phyloP scores from a whole-genome alignment of 2,329 filamentous ascomycete species.

The Hawksworthiomyces lignivorus region DNA sequence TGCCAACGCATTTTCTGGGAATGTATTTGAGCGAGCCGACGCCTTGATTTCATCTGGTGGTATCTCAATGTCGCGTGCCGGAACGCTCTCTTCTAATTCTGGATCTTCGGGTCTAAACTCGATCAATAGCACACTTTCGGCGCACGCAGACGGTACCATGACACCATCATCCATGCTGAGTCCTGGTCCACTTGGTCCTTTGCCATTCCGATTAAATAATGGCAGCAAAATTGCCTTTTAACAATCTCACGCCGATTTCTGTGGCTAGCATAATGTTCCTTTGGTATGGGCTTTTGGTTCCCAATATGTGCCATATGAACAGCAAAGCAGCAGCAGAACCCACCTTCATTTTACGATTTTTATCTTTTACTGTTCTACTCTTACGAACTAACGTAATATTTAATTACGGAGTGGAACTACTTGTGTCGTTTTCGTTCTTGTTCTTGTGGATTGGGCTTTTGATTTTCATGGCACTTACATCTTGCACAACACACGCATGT shows the following conservation, averaged over 20 bases:
- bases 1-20: constrained; percentile 44
- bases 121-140: constrained; percentile 18
- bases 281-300: too few relatives aligned
- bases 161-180: constrained; percentile 24
- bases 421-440: not conserved
- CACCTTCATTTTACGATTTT: not conserved
- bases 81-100: constrained; percentile 53
- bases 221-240: constrained; percentile 23
- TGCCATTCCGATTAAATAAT: constrained; percentile 23
- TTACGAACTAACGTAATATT: too few relatives aligned
- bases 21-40: constrained; percentile 55
- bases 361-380: too few relatives aligned
- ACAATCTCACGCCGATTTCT: too few relatives aligned
- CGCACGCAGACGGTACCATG: constrained; percentile 20
- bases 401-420: too few relatives aligned
- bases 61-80: constrained; percentile 46
- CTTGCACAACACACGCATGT: not conserved
- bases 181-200: constrained; percentile 17
- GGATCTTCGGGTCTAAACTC: constrained; percentile 47
- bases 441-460: not conserved
- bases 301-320: too few relatives aligned
- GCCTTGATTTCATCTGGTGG: constrained; percentile 51
- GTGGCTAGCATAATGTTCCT: too few relatives aligned
- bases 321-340: not conserved
- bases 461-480: constrained; percentile 1